Base-by-base conservation (phyloP, 495 filamentous ascomycete species). In the Friedmanniomyces simplex region DNA sequence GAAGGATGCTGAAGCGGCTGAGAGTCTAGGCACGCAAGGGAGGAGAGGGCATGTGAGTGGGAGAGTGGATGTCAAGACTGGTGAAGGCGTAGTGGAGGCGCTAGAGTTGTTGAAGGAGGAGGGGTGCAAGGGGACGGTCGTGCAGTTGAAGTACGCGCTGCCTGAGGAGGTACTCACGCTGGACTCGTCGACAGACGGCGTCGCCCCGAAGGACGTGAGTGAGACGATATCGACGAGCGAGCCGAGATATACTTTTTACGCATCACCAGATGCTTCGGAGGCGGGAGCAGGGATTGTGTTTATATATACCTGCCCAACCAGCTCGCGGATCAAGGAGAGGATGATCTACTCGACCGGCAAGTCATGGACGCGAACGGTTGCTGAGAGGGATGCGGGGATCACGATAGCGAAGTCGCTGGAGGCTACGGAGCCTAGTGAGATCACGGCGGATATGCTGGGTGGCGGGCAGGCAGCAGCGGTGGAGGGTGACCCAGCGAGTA, bases 311-410 rank as follows among this genome's bases (percentile, higher is more conserved):
- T 96, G 91, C 66, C 93, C 93, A 3, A 76, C 79, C 2, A 80
- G 72, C 3, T 81, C 83, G 0, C 87, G 86, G 62, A 87, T 97
- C 73, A 95, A 89, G 72, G 88, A 89, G 68, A 82, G 89, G 51
- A 98, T 98, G 93, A 73, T 97, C 61, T 95, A 96, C 69, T 89
- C 94, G 32, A 83, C 88, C 34, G 87, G 87, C 62, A 87, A 88
- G 66, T 78, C 79, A 30, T 80, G 79, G 36, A 87, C 88, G 7
- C 73, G 94, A 42, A 67, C 74, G 16, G 66, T 88, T 30, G 88
- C 87, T 14, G 77, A 79, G 58, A 76, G 75, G 39, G 82, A 87
- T 60, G 84, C 83, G 16, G 87, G 87, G 5, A 69, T 95, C 54
- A 76, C 80, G 55, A 74, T 91, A 50, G 79, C 79, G 48, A 95